A percentile compares a stretch with the other conserved stretches of the same genome.
phyloP scores from a whole-genome alignment of 768 basidiomycete genomes.

The Naganishia friedmannii region DNA sequence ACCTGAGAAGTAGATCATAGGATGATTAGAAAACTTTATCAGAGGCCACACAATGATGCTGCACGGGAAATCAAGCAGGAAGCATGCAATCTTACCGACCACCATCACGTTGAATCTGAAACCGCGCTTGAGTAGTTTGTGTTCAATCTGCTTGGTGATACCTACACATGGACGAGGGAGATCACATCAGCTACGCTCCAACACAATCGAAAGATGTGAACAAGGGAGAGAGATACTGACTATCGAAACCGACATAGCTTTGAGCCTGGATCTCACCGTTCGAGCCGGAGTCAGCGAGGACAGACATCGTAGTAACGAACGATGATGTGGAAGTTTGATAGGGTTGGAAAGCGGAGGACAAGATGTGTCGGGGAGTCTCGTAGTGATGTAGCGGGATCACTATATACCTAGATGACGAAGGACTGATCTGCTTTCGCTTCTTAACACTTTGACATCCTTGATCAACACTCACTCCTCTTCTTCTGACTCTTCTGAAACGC shows the following conservation, averaged over 20 bases:
- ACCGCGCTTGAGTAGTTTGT: conserved; percentile 96
- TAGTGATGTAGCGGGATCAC: background rate
- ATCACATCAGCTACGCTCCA: background rate
- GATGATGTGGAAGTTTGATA: background rate
- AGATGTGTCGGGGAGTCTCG: background rate
- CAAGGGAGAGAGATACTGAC: conserved; percentile 36
- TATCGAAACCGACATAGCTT: conserved; percentile 96
- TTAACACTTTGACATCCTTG: background rate
- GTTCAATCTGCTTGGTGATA: conserved; percentile 95
- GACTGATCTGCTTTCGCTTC: too few species aligned
- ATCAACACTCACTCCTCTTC: background rate
- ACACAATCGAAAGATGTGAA: too few species aligned
- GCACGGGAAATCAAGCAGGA: background rate
- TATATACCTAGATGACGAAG: background rate
- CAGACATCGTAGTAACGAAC: conserved; percentile 1
- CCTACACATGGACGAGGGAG: conserved; percentile 44
- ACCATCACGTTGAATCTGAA: conserved; percentile 99
- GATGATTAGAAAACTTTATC: too few species aligned
- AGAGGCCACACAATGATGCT: background rate
- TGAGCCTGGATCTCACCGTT: conserved; percentile 64
- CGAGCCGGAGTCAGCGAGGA: conserved; percentile 11
- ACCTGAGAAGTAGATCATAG: conserved; percentile 56
- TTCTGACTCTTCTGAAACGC: conserved; percentile 5
- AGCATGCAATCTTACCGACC: conserved; percentile 63
- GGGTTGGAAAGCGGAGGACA: background rate